A percentile compares a stretch with the other conserved stretches of the same genome.
Evolutionary conservation across 352 stramenopile genomes (phyloP).

Genomic region (Pythium phragmiticola): DNA sequence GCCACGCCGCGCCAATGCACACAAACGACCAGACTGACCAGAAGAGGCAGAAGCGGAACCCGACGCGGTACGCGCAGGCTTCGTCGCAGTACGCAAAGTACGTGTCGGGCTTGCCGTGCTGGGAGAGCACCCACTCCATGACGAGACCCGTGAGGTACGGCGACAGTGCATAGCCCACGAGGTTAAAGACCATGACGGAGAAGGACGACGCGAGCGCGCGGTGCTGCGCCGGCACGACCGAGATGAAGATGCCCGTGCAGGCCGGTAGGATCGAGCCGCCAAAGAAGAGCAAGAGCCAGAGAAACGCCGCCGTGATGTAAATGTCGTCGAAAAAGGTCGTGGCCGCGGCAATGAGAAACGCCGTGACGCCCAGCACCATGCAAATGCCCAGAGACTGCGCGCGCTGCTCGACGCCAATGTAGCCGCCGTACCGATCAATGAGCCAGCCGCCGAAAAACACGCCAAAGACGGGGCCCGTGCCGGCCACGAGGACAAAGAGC

Average conservation of each 20-base stretch:
- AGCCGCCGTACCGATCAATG: slow-evolving; percentile 74
- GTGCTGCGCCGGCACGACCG: slow-evolving; percentile 68
- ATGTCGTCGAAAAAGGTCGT: slow-evolving; percentile 84
- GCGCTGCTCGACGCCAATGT: slow-evolving; percentile 76
- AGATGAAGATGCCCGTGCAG: slow-evolving; percentile 87
- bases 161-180: slow-evolving; percentile 78
- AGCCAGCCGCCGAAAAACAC: slow-evolving; percentile 83
- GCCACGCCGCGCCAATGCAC: slow-evolving; percentile 64
- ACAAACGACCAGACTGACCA: slow-evolving; percentile 84
- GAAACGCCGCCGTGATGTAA: slow-evolving; percentile 68
- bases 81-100: slow-evolving; percentile 82
- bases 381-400: slow-evolving; percentile 76
- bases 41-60: slow-evolving; percentile 80
- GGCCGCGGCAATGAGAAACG: slow-evolving; percentile 62
- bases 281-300: slow-evolving; percentile 85
- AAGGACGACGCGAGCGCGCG: slow-evolving; percentile 79
- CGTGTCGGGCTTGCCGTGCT: slow-evolving; percentile 52
- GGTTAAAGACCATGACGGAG: slow-evolving; percentile 84
- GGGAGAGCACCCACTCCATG: slow-evolving; percentile 77
- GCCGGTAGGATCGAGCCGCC: slow-evolving; percentile 76
- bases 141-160: slow-evolving; percentile 76
- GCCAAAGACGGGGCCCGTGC: slow-evolving; percentile 78
- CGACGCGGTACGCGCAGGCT: slow-evolving; percentile 77
- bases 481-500: slow-evolving; percentile 76
- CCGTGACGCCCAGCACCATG: slow-evolving; percentile 69